Evolutionary conservation across 164 flowering plant species (phyloP).

Genomic region (Nymphaea colorata): DNA sequence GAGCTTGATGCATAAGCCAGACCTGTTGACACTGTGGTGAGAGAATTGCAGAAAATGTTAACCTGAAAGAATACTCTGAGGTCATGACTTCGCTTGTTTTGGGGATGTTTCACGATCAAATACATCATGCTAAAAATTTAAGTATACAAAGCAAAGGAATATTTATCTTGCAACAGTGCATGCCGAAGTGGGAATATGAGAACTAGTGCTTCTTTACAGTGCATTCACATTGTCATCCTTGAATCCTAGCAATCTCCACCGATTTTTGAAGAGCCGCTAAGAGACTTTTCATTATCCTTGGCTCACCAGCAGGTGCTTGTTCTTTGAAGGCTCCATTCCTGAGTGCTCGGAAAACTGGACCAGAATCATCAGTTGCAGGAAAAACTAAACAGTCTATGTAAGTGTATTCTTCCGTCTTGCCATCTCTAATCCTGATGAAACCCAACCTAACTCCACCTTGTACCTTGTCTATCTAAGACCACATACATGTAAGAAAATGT

Average conservation of each 20-base stretch:
- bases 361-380: conserved; percentile 6
- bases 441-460: conserved; percentile 14
- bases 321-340: conserved; percentile 12
- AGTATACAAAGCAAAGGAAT: too few relatives aligned
- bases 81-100: too few relatives aligned
- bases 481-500: neutral
- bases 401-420: conserved; percentile 3
- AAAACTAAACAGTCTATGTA: conserved; percentile 13
- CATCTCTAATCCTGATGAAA: conserved; percentile 5
- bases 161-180: too few relatives aligned
- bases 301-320: conserved; percentile 12
- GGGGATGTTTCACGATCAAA: too few relatives aligned
- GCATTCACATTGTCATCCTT: neutral
- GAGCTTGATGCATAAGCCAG: too few relatives aligned
- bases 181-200: too few relatives aligned
- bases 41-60: too few relatives aligned
- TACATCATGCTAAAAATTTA: too few relatives aligned
- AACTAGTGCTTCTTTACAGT: too few relatives aligned
- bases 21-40: too few relatives aligned
- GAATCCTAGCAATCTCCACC: conserved; percentile 8
- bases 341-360: conserved; percentile 8
- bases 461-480: conserved; percentile 8
- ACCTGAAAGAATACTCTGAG: too few relatives aligned
- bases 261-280: conserved; percentile 10
- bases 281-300: conserved; percentile 16